A percentile compares a stretch with the other conserved stretches of the same genome.
Conservation (phyloP, 2,329 filamentous ascomycete species). For the Penicillium brasilianum region DNA sequence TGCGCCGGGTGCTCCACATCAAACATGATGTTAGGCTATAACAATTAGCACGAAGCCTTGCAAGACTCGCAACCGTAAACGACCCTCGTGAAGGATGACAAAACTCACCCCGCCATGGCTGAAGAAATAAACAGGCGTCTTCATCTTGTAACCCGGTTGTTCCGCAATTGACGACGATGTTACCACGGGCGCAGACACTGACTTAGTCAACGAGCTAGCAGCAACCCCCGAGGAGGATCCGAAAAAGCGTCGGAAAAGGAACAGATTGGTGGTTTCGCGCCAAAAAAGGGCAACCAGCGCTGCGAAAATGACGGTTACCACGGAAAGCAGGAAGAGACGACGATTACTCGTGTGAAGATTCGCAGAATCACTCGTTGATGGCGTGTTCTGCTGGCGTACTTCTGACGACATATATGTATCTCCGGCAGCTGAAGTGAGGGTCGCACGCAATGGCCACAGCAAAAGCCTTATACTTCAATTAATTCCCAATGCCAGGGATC, state of each 20-base stretch:
- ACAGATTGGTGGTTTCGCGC: constrained; percentile 36
- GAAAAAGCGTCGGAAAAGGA: constrained; percentile 33
- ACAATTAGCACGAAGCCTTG: neutral
- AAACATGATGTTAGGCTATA: constrained; percentile 67
- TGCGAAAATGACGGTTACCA: constrained; percentile 29
- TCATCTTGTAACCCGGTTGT: constrained; percentile 28
- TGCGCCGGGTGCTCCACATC: constrained; percentile 72
- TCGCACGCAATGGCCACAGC: neutral
- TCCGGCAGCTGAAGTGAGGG: neutral
- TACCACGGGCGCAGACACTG: constrained; percentile 6
- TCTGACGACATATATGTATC: constrained; percentile 33
- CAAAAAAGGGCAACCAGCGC: constrained; percentile 26
- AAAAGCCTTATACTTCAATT: neutral
- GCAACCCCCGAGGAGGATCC: constrained; percentile 19
- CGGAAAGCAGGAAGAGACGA: constrained; percentile 23
- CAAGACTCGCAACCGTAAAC: neutral
- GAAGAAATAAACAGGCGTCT: constrained; percentile 60
- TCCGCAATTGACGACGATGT: constrained; percentile 2
- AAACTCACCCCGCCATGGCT: constrained; percentile 53
- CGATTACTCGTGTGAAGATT: constrained; percentile 8
- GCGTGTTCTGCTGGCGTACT: constrained; percentile 12
- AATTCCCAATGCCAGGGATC: too few relatives aligned
- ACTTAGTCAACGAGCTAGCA: constrained; percentile 11
- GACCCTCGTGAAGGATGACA: neutral
- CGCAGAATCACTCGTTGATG: constrained; percentile 4